phyloP scores from a whole-genome alignment of 2,329 filamentous ascomycete genomes.

The Escovopsis sp. region DNA sequence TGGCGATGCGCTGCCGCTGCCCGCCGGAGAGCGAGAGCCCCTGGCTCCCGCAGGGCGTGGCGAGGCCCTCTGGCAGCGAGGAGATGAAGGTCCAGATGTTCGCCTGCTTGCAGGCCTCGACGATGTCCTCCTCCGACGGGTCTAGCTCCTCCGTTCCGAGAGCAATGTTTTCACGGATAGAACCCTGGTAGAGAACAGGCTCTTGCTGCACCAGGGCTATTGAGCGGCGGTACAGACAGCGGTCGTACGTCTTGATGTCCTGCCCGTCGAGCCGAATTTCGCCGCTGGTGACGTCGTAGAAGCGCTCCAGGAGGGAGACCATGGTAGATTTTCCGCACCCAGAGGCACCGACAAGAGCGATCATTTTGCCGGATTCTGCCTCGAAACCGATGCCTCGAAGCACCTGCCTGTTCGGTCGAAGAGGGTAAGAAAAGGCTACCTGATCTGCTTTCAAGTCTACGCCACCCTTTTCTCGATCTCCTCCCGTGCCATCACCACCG shows the following conservation, averaged over 20 bases:
- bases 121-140: slow-evolving; percentile 24
- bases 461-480: slow-evolving; percentile 6
- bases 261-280: slow-evolving; percentile 14
- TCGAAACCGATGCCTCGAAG: slow-evolving; percentile 24
- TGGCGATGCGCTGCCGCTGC: slow-evolving; percentile 58
- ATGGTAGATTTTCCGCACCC: slow-evolving; percentile 48
- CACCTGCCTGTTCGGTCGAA: slow-evolving; percentile 20
- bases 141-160: slow-evolving; percentile 26
- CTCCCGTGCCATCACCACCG: slow-evolving; percentile 3
- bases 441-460: slow-evolving; percentile 32
- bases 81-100: slow-evolving; percentile 42
- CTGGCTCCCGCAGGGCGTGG: slow-evolving; percentile 49
- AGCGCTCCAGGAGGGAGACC: slow-evolving; percentile 35
- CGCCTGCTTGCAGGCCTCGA: slow-evolving; percentile 36
- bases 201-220: slow-evolving; percentile 28
- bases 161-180: slow-evolving; percentile 40
- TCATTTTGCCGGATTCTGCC: slow-evolving; percentile 31
- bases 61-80: slow-evolving; percentile 43
- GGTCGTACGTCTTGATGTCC: slow-evolving; percentile 16
- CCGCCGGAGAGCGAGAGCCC: slow-evolving; percentile 59
- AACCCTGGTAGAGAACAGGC: slow-evolving; percentile 30
- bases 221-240: slow-evolving; percentile 18
- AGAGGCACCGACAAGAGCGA: slow-evolving; percentile 41
- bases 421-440: slow-evolving; percentile 44
- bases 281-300: slow-evolving; percentile 23